A percentile compares a stretch with the other conserved stretches of the same genome.
phyloP scores from a whole-genome alignment of 257 asterid species.

The Parsonsia alboflavescens region DNA sequence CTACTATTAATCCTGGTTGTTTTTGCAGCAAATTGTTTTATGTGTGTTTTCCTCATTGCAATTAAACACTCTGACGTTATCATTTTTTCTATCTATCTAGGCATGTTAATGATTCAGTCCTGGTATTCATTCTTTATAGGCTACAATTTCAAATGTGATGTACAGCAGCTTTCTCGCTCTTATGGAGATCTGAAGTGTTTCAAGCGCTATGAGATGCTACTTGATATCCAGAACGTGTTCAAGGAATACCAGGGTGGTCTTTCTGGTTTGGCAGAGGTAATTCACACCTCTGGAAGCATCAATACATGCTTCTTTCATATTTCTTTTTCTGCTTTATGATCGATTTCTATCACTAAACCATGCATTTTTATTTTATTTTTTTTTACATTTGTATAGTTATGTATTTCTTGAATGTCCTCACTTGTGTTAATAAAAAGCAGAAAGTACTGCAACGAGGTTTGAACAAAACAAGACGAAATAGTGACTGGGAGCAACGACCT shows the following conservation, averaged over 20 bases:
- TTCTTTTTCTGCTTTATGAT: background rate
- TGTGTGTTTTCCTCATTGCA: background rate
- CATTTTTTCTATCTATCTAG: background rate
- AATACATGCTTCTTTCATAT: background rate
- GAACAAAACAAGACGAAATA: slow-evolving; percentile 89
- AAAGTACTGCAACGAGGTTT: slow-evolving; percentile 74
- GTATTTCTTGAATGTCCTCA: background rate
- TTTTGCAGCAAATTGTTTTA: background rate
- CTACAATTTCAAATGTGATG: slow-evolving; percentile 86
- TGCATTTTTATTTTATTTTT: background rate
- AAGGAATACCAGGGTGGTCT: slow-evolving; percentile 84
- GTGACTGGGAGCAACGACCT: slow-evolving; percentile 98
- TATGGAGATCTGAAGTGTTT: slow-evolving; percentile 73
- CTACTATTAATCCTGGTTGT: background rate
- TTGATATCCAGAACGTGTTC: slow-evolving; percentile 87
- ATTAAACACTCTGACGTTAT: background rate
- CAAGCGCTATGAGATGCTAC: slow-evolving; percentile 79
- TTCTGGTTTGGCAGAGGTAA: slow-evolving; percentile 86
- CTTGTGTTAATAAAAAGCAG: slow-evolving; percentile 34
- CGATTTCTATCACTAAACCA: background rate
- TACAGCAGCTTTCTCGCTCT: slow-evolving; percentile 67
- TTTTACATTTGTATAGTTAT: background rate
- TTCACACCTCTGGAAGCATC: background rate
- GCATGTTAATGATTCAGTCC: slow-evolving; percentile 17
- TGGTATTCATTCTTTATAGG: slow-evolving; percentile 39